Base-by-base conservation (phyloP, 78 protist species). In the Cavenderia fasciculata region DNA sequence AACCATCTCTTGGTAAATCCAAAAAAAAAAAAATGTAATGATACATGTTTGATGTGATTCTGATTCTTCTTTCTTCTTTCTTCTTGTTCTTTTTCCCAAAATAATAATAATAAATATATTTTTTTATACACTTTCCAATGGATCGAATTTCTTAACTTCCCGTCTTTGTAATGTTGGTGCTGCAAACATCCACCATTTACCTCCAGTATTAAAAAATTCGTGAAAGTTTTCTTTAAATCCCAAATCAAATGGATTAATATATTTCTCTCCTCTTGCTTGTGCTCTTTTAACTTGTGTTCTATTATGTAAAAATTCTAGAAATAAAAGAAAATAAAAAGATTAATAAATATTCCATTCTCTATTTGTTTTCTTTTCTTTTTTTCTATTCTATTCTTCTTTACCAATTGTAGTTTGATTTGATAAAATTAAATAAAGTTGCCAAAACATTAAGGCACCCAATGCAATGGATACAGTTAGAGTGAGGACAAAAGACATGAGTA, bases 361-460 rank as follows among this genome's bases (percentile, higher is more conserved):
- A 34, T 14, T 59, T 11, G 31, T 59, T 11, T 7, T 59, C 66
- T 34, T 59, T n/a, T 59, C 51, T 14, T 59, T 59, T 11, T 59
- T 59, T 11, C 33, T 34, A 11, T 59, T 34, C 31, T 34, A 59
- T 31, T 78, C 87, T n/a, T n/a, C n/a, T n/a, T n/a, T n/a, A n/a
- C n/a, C n/a, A 29, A 93, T 93, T 10, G 93, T 93, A 21, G 95
- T 93, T 65, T 93, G 95, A 51, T 49, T 54, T 5, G 93, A 31
- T 4, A 52, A 2, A 0, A 93, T 57, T 18, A 93, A 52, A 73
- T 86, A 93, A 18, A 61, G 1, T 33, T 93, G 95, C 95, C 95
- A 93, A 25, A 40, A 5, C 46, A 86, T 33, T 43, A 93, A 12
- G 7, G 52, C 68, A 31, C 84, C 68, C 40, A 93, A 38, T 29